Percentiles rank a stretch among this genome's conserved stretches.
These are phyloP conservation scores for Euclidium syriacum DNA, from an alignment of 345 rosid genomes.

Conservation along the genomic window DNA sequence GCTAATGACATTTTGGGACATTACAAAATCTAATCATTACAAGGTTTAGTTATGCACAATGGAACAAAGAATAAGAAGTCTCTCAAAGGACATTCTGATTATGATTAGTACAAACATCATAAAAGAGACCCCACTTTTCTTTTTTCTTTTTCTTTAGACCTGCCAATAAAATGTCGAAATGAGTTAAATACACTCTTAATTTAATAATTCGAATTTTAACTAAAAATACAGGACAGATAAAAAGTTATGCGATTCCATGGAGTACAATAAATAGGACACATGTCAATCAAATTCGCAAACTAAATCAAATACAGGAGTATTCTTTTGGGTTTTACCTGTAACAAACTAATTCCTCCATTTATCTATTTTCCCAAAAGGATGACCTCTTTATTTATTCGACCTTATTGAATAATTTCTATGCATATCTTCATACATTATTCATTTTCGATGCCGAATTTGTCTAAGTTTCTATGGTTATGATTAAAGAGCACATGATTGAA, in stretches of 20 bases:
- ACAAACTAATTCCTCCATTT: constrained; percentile 26
- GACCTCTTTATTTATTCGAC: constrained; percentile 14
- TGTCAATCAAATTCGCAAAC: constrained; percentile 25
- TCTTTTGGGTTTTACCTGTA: constrained; percentile 7
- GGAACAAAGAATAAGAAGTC: constrained; percentile 27
- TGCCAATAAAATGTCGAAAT: constrained; percentile 18
- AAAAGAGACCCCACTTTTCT: constrained; percentile 28
- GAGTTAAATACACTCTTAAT: neutral
- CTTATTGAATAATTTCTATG: neutral
- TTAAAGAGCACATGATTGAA: neutral
- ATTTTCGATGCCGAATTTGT: neutral
- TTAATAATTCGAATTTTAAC: neutral
- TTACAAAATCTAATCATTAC: constrained; percentile 26
- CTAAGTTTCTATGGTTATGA: neutral
- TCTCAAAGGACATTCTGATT: constrained; percentile 33
- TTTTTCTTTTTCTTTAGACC: neutral
- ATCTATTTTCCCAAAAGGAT: constrained; percentile 27
- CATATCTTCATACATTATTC: neutral
- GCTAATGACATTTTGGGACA: constrained; percentile 17
- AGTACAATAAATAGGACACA: constrained; percentile 13
- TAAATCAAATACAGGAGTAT: constrained; percentile 1
- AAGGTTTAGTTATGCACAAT: constrained; percentile 14
- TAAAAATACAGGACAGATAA: neutral
- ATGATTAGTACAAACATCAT: constrained; percentile 25
- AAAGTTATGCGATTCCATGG: constrained; percentile 24